Evolutionary conservation across 2,329 filamentous ascomycete species (phyloP).

Genomic region (Penicillium olsonii): DNA sequence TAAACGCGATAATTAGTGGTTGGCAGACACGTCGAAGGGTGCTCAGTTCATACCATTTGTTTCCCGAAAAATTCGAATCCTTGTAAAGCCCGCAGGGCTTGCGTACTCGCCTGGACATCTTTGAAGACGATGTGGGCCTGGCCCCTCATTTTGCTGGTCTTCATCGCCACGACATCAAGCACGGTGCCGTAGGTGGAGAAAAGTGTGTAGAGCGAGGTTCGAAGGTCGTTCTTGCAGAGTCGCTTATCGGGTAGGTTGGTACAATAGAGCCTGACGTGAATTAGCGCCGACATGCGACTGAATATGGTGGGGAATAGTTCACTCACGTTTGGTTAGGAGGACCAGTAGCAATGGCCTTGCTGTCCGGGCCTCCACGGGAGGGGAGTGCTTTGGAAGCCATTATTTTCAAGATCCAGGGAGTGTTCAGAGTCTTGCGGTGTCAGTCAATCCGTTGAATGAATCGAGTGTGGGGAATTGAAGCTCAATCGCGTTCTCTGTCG

Average conservation of each 20-base stretch:
- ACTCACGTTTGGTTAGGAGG: constrained; percentile 76
- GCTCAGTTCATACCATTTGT: constrained; percentile 67
- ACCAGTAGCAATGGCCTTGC: constrained; percentile 48
- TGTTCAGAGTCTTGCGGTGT: background rate
- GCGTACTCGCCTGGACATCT: constrained; percentile 86
- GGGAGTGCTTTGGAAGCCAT: constrained; percentile 46
- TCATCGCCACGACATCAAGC: constrained; percentile 86
- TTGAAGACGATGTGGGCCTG: constrained; percentile 92
- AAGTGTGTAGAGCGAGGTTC: constrained; percentile 84
- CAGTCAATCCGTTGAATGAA: background rate
- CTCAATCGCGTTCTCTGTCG: constrained; percentile 7
- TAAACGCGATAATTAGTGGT: constrained; percentile 40
- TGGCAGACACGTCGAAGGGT: background rate
- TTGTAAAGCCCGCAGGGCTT: constrained; percentile 87
- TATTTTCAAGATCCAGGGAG: background rate
- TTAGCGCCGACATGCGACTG: constrained; percentile 20
- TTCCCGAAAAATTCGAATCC: constrained; percentile 83
- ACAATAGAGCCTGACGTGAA: constrained; percentile 72
- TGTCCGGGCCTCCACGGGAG: constrained; percentile 42
- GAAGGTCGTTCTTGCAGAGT: constrained; percentile 80
- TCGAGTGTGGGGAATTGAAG: constrained; percentile 4
- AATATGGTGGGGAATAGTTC: constrained; percentile 8
- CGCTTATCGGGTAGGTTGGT: constrained; percentile 83
- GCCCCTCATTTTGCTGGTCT: constrained; percentile 88
- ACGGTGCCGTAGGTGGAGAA: constrained; percentile 94